These are phyloP conservation scores for Stentor coeruleus DNA, from an alignment of 73 alveolate species.

Conservation along the genomic window DNA sequence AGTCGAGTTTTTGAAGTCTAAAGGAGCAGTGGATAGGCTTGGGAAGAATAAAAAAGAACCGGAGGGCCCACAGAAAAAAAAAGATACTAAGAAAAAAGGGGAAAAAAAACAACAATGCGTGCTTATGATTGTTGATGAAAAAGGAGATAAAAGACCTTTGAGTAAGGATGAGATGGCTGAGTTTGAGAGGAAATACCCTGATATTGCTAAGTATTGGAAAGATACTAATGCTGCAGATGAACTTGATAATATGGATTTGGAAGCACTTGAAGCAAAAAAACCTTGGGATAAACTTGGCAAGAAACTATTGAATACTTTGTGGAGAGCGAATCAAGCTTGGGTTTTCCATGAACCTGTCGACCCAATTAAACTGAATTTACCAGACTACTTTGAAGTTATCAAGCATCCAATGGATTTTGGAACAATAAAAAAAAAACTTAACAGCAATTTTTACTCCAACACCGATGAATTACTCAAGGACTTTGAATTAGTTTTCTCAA, in stretches of 20 bases:
- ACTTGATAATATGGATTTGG: constrained; percentile 32
- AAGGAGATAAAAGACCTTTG: constrained; percentile 42
- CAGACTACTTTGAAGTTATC: constrained; percentile 86
- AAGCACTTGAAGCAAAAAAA: not conserved
- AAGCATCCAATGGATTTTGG: constrained; percentile 95
- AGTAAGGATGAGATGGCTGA: constrained; percentile 28
- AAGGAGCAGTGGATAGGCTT: no score
- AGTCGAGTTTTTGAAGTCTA: no score
- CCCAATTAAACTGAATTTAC: constrained; percentile 70
- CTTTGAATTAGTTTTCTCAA: constrained; percentile 56
- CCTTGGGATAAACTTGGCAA: constrained; percentile 83
- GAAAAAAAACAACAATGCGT: not conserved
- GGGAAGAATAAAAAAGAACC: no score
- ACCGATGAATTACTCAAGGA: constrained; percentile 50
- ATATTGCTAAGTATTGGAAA: constrained; percentile 33
- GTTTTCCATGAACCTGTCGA: constrained; percentile 93
- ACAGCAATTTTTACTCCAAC: constrained; percentile 39
- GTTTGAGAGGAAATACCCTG: constrained; percentile 45
- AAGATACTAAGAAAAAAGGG: not conserved
- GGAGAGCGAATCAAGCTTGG: constrained; percentile 87
- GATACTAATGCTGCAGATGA: not conserved
- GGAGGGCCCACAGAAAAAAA: not conserved
- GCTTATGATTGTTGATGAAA: constrained; percentile 29
- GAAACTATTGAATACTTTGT: constrained; percentile 66
- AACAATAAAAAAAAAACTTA: constrained; percentile 74